Evolutionary conservation across 2,329 filamentous ascomycete genomes (phyloP).

Genomic region (Ophiostoma quercus): DNA sequence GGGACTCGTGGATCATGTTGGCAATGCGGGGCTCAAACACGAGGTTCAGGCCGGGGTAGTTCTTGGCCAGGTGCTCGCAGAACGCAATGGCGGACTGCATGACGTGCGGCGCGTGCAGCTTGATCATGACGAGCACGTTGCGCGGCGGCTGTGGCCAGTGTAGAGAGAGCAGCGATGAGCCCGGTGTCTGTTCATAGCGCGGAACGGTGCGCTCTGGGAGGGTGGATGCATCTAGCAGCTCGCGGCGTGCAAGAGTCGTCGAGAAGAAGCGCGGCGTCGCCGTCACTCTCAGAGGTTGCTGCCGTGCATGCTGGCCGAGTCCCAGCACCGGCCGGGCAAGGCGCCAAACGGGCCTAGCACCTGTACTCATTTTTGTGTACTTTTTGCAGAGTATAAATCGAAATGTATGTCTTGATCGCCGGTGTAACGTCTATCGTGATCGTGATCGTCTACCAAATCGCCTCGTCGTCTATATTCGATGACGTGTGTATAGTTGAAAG

Average conservation of each 20-base stretch:
- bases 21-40: conserved; percentile 78
- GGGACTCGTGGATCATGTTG: conserved; percentile 59
- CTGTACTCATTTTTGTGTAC: not conserved
- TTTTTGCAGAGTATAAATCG: not conserved
- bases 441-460: not conserved
- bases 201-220: conserved; percentile 56
- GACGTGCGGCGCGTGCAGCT: conserved; percentile 52
- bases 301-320: too few species aligned
- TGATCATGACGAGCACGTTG: conserved; percentile 55
- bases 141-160: conserved; percentile 51
- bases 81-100: conserved; percentile 50
- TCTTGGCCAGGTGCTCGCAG: conserved; percentile 66
- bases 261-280: conserved; percentile 40
- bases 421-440: not conserved
- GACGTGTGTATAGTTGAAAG: not conserved
- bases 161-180: conserved; percentile 51
- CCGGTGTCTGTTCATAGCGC: conserved; percentile 55
- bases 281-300: not conserved
- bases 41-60: conserved; percentile 75
- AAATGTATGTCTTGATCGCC: not conserved
- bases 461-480: conserved; percentile 7
- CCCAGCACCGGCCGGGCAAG: not conserved
- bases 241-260: conserved; percentile 39
- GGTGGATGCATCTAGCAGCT: conserved; percentile 47
- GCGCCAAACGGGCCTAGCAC: not conserved